Base-by-base conservation (phyloP, 208 protist genomes). In the Wallacemonas collosoma region DNA sequence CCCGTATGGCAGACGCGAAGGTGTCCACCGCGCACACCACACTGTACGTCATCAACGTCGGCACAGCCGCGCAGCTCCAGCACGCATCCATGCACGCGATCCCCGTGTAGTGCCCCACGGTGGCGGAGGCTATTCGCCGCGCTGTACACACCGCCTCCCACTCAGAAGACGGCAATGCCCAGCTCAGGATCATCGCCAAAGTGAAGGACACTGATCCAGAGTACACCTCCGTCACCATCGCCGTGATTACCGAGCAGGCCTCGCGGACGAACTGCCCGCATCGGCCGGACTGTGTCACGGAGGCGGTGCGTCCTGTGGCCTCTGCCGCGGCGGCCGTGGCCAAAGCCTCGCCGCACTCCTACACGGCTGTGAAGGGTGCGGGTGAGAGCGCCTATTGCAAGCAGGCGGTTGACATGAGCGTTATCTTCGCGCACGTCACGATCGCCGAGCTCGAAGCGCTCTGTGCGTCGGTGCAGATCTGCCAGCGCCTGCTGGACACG, bases 401-500 rank as follows among this genome's bases (percentile, higher is more conserved):
- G 53, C 55, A 55, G 40, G 39, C 9, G 35, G 43, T 64, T 11
- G 44, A 50, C 7, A 66, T 75, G 48, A 68, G 71, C 67, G 65
- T 86, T 58, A 58, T 80, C 48, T 86, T 80, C 56, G 65, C 81
- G 41, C 50, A 64, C 40, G 9, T 93, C 41, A 76, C 76, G 39
- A 26, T 54, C 15, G 75, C 72, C 61, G 81, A 89, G 73, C 75
- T 92, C 14, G 60, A 85, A 51, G 69, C 82, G 43, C 65, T 94
- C 43, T 81, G 73, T 67, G 81, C 73, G 7, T 86, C 73, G 3
- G 81, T 90, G 51, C 91, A 96, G 77, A 80, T 96, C 60, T 92
- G 85, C 77, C 85, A 90, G 80, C 83, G 89, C 8, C 81, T 96
- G 51, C 79, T 96, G 35, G 91, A 96, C 73, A 79, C 89, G n/a